These are phyloP conservation scores for Mycena epipterygia DNA, from an alignment of 768 basidiomycete species.

Conservation along the genomic window DNA sequence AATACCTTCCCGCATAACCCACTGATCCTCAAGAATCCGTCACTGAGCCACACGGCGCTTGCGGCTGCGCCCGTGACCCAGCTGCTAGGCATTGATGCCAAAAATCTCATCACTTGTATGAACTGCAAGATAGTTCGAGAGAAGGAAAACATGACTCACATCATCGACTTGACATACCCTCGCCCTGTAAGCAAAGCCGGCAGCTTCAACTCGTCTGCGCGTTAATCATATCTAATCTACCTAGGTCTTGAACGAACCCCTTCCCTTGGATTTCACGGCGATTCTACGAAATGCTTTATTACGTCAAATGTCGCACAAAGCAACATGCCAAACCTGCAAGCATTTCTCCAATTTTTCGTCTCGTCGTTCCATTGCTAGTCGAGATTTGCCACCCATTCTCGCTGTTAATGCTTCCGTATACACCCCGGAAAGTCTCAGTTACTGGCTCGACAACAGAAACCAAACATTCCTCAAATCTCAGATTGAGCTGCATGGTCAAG, in stretches of 20 bases:
- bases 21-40: slow-evolving; percentile 54
- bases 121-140: slow-evolving; percentile 79
- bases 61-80: slow-evolving; percentile 86
- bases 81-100: slow-evolving; percentile 84
- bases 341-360: slow-evolving; percentile 81
- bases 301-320: slow-evolving; percentile 88
- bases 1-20: slow-evolving; percentile 75
- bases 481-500: slow-evolving; percentile 70
- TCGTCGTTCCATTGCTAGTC: slow-evolving; percentile 72
- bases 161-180: slow-evolving; percentile 90
- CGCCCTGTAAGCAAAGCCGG: slow-evolving; percentile 68
- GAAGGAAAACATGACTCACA: slow-evolving; percentile 85
- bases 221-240: slow-evolving; percentile 1
- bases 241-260: slow-evolving; percentile 46
- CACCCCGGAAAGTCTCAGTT: slow-evolving; percentile 77
- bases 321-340: slow-evolving; percentile 88
- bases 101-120: slow-evolving; percentile 80
- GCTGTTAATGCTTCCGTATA: slow-evolving; percentile 89
- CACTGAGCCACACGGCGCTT: slow-evolving; percentile 32
- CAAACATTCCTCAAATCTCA: slow-evolving; percentile 72
- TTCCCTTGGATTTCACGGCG: slow-evolving; percentile 67
- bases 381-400: slow-evolving; percentile 85
- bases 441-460: slow-evolving; percentile 80
- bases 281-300: slow-evolving; percentile 83
- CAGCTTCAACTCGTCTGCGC: not conserved